Conservation (phyloP, 345 rosid species). For the Eucalyptus shirleyi region DNA sequence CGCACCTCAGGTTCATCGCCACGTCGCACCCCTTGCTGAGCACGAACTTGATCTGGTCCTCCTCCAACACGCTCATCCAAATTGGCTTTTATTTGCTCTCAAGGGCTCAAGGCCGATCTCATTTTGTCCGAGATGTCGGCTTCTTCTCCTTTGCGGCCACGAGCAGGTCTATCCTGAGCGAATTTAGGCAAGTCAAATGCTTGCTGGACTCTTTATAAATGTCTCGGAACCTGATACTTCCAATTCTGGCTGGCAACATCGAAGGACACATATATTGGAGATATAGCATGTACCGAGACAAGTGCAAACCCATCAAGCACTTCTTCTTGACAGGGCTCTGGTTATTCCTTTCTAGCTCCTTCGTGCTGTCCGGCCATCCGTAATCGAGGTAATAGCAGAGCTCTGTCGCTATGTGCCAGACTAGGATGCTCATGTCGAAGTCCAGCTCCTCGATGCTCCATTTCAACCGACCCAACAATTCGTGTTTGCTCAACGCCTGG, state of each 20-base stretch:
- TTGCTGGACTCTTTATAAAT: not conserved
- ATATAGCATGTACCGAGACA: not conserved
- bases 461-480: rapidly evolving
- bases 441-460: not conserved
- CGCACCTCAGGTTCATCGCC: rapidly evolving
- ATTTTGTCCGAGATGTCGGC: not conserved
- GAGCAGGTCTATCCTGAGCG: rapidly evolving
- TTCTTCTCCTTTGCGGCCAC: not conserved
- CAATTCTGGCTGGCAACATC: not conserved
- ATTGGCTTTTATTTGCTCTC: too few relatives aligned
- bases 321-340: not conserved
- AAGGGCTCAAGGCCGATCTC: too few relatives aligned
- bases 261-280: not conserved
- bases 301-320: not conserved
- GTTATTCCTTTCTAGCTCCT: not conserved
- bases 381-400: not conserved
- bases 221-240: not conserved
- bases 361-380: rapidly evolving
- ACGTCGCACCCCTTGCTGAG: not conserved
- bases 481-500: not conserved
- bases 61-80: not conserved
- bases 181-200: not conserved
- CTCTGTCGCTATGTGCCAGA: not conserved
- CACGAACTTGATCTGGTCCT: not conserved
- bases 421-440: not conserved